A percentile compares a stretch with the other conserved stretches of the same genome.
phyloP scores from a whole-genome alignment of 345 rosid genomes.

The Clausena lansium region DNA sequence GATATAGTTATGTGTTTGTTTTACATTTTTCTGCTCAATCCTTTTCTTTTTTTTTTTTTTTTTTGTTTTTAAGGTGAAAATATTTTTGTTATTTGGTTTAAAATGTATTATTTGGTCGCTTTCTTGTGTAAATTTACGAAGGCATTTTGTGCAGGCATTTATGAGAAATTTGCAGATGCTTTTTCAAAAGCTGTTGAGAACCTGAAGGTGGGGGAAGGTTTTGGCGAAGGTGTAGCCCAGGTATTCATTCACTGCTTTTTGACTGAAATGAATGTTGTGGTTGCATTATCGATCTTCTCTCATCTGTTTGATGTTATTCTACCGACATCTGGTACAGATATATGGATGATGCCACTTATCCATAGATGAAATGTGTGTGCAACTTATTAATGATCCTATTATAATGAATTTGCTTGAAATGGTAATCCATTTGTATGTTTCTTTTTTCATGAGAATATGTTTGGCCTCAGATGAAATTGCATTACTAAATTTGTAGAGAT shows the following conservation, averaged over 20 bases:
- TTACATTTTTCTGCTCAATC: background rate
- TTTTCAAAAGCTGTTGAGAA: constrained; percentile 84
- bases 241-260: constrained; percentile 28
- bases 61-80: background rate
- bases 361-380: background rate
- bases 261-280: background rate
- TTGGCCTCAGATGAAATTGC: background rate
- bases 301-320: background rate
- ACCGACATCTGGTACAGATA: background rate
- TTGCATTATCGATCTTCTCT: background rate
- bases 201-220: constrained; percentile 95
- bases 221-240: constrained; percentile 73
- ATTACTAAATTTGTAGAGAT: background rate
- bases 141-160: constrained; percentile 59
- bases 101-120: background rate
- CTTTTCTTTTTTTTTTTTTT: no score
- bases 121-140: background rate
- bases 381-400: background rate
- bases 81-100: no score
- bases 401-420: background rate
- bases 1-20: background rate
- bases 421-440: background rate
- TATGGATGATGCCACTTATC: background rate
- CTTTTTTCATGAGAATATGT: background rate
- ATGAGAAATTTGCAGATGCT: constrained; percentile 82